phyloP scores from a whole-genome alignment of 441 rosid species.

The Croton laevigatus region DNA sequence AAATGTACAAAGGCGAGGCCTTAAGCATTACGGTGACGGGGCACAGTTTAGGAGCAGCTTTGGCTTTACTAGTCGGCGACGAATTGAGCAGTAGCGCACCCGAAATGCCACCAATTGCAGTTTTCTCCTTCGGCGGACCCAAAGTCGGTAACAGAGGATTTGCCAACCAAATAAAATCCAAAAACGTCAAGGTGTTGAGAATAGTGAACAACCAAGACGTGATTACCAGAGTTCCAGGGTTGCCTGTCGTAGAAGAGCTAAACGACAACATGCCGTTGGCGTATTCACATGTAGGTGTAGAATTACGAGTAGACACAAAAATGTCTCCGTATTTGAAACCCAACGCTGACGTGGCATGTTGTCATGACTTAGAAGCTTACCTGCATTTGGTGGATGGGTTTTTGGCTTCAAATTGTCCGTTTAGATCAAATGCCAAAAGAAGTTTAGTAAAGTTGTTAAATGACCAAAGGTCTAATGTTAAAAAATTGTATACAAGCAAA shows the following conservation, averaged over 20 bases:
- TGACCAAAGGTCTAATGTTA: conserved; percentile 77
- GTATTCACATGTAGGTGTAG: conserved; percentile 41
- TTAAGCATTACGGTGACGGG: conserved; percentile 80
- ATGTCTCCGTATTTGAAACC: conserved; percentile 68
- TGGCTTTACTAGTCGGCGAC: conserved; percentile 55
- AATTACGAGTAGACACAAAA: conserved; percentile 67
- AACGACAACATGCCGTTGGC: conserved; percentile 39
- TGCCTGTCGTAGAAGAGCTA: conserved; percentile 44
- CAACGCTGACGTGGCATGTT: conserved; percentile 61
- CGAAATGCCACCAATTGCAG: conserved; percentile 59
- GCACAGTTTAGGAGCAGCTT: conserved; percentile 66
- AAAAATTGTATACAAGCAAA: conserved; percentile 70
- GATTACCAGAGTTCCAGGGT: conserved; percentile 69
- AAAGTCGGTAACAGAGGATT: conserved; percentile 77
- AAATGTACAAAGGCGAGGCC: conserved; percentile 55
- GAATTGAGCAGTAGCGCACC: conserved; percentile 50
- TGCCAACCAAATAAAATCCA: conserved; percentile 35
- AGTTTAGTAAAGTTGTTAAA: conserved; percentile 68
- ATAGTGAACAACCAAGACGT: conserved; percentile 76
- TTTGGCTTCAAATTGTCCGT: conserved; percentile 71
- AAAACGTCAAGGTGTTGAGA: conserved; percentile 56
- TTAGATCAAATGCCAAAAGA: conserved; percentile 84
- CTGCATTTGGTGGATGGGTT: conserved; percentile 96
- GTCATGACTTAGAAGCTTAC: conserved; percentile 81
- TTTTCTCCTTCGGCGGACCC: conserved; percentile 79